A percentile compares a stretch with the other conserved stretches of the same genome.
Conservation (phyloP, 2,329 filamentous ascomycete genomes). For the Dactylonectria macrodidyma region DNA sequence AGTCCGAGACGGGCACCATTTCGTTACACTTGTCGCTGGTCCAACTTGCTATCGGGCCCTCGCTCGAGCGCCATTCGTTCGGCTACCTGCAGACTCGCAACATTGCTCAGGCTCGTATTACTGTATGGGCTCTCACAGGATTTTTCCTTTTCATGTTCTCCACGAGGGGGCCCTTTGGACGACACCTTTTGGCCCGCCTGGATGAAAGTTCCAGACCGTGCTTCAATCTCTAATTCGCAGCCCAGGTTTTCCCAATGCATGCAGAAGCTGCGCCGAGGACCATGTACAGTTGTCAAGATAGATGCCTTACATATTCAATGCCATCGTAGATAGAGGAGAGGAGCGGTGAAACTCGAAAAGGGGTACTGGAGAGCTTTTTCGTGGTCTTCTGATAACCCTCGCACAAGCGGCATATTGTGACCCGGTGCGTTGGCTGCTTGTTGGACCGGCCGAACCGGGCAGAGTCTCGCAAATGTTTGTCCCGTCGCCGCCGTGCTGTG, state of each 20-base stretch:
- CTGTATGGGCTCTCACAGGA: constrained; percentile 8
- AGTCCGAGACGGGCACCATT: not conserved
- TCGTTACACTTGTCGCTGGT: constrained; percentile 3
- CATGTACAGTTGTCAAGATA: no score
- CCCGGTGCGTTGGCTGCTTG: not conserved
- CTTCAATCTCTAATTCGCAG: no score
- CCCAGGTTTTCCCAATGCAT: no score
- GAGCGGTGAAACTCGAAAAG: no score
- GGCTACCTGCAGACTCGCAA: constrained; percentile 18
- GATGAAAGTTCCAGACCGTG: no score
- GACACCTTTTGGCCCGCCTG: no score
- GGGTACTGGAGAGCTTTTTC: no score
- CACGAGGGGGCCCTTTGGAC: not conserved
- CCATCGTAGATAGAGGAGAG: no score
- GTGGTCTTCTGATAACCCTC: no score
- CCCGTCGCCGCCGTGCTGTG: constrained; percentile 1
- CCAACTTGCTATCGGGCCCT: not conserved
- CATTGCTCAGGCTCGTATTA: constrained; percentile 14
- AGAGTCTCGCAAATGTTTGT: not conserved
- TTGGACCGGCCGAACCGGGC: constrained; percentile 20
- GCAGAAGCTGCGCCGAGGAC: no score
- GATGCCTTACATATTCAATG: no score
- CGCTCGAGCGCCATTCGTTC: constrained; percentile 22
- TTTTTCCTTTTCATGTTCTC: not conserved
- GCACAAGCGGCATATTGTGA: no score